phyloP scores from a whole-genome alignment of 164 flowering plant species.

The Sedum album region DNA sequence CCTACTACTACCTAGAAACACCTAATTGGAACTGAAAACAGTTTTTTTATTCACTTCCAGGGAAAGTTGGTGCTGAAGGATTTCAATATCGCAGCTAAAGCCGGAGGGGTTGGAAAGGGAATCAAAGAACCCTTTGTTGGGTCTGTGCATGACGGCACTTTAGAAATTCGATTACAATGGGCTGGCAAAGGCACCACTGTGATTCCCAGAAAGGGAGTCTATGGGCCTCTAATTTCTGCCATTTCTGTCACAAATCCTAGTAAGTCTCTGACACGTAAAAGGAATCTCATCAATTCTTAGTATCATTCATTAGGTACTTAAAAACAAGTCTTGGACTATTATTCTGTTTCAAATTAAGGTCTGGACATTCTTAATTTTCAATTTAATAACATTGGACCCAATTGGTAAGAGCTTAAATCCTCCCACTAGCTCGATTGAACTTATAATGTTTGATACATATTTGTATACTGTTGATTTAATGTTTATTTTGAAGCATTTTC shows the following conservation, averaged over 20 bases:
- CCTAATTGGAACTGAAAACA: not conserved
- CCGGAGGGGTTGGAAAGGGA: conserved; percentile 34
- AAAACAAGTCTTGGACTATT: no score
- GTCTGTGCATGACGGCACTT: conserved; percentile 17
- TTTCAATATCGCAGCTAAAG: conserved; percentile 48
- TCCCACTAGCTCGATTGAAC: no score
- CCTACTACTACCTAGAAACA: no score
- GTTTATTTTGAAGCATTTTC: no score
- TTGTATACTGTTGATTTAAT: no score
- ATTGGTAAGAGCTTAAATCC: no score
- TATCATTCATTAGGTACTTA: no score
- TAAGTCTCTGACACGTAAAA: conserved; percentile 5
- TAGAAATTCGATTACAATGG: conserved; percentile 33
- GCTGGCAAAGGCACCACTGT: conserved; percentile 33
- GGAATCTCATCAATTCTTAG: not conserved
- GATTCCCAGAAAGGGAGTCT: conserved; percentile 23
- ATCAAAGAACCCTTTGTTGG: conserved; percentile 19
- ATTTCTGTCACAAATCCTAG: conserved; percentile 20
- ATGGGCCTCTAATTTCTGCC: conserved; percentile 34
- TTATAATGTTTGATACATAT: no score
- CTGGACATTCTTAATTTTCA: no score
- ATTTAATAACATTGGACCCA: no score
- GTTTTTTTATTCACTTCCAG: conserved; percentile 12
- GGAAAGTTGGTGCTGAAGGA: conserved; percentile 34
- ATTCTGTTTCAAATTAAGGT: no score